Percentiles rank a stretch among this genome's conserved stretches.
phyloP scores from a whole-genome alignment of 257 asterid genomes.

The Striga asiatica region DNA sequence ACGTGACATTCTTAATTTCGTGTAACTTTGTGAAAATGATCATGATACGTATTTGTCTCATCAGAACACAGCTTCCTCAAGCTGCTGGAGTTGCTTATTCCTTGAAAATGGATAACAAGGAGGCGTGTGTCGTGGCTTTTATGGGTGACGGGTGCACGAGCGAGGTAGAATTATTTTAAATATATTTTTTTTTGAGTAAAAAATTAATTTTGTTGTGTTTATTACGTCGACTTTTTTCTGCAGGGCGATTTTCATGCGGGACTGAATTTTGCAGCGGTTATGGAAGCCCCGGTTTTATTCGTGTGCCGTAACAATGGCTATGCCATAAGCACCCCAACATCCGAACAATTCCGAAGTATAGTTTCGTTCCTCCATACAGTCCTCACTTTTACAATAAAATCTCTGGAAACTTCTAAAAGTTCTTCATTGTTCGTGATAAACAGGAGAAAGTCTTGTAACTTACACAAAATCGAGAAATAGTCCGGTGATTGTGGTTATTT shows the following conservation, averaged over 20 bases:
- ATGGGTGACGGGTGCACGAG: slow-evolving; percentile 85
- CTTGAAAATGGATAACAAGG: slow-evolving; percentile 72
- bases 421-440: background rate
- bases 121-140: slow-evolving; percentile 69
- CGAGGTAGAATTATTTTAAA: slow-evolving; percentile 38
- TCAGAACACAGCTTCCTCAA: slow-evolving; percentile 94
- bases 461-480: no score
- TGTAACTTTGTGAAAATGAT: no score
- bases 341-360: slow-evolving; percentile 72
- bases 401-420: background rate
- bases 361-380: background rate
- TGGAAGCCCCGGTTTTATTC: slow-evolving; percentile 70
- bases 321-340: slow-evolving; percentile 84
- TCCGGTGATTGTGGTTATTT: no score
- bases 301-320: slow-evolving; percentile 92
- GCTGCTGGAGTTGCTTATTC: slow-evolving; percentile 95
- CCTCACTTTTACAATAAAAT: background rate
- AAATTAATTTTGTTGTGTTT: no score
- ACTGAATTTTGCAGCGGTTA: slow-evolving; percentile 76
- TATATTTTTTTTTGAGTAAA: background rate
- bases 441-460: no score
- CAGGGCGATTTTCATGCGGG: slow-evolving; percentile 98
- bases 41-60: background rate
- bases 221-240: slow-evolving; percentile 15
- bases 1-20: background rate